Evolutionary conservation across 371 early-diverging fungal species (phyloP).

Genomic region (Coemansia sp.): DNA sequence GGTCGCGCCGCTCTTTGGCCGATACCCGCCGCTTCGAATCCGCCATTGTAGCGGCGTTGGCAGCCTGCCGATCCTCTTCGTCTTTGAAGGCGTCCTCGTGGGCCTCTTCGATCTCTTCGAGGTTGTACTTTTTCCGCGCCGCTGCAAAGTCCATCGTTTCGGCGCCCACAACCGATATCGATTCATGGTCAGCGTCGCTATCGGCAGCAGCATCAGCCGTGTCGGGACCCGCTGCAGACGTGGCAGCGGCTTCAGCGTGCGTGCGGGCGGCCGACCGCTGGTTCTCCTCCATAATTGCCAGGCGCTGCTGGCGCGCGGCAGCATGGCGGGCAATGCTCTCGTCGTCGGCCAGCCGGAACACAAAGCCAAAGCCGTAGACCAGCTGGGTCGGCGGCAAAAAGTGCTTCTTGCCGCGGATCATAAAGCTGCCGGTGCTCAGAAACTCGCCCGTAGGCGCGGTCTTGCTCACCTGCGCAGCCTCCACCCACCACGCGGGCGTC

Average conservation of each 20-base stretch:
- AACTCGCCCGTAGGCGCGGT: slow-evolving; percentile 97
- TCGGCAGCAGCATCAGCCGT: slow-evolving; percentile 19
- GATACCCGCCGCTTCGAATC: slow-evolving; percentile 59
- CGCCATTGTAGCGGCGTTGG: neutral
- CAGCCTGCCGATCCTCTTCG: slow-evolving; percentile 16
- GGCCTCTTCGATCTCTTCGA: slow-evolving; percentile 58
- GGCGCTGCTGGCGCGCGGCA: slow-evolving; percentile 34
- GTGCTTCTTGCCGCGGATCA: slow-evolving; percentile 97
- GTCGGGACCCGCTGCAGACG: slow-evolving; percentile 7
- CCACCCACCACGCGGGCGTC: slow-evolving; percentile 96
- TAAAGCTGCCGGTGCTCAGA: slow-evolving; percentile 93
- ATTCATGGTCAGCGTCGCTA: slow-evolving; percentile 6
- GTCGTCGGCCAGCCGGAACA: slow-evolving; percentile 88
- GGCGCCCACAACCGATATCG: slow-evolving; percentile 11
- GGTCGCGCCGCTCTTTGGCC: slow-evolving; percentile 74
- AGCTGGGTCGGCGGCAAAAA: slow-evolving; percentile 92
- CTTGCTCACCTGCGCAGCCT: slow-evolving; percentile 91
- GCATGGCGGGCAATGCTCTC: slow-evolving; percentile 45
- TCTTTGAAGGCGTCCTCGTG: slow-evolving; percentile 62
- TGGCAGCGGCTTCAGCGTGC: neutral
- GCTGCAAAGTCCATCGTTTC: slow-evolving; percentile 47
- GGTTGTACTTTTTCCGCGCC: slow-evolving; percentile 64
- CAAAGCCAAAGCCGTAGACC: slow-evolving; percentile 94
- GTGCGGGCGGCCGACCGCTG: slow-evolving; percentile 1
- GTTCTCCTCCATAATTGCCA: slow-evolving; percentile 38